Evolutionary conservation across 2,329 filamentous ascomycete genomes (phyloP), one percentile per base, ranked within the genome.

Genomic region (Oidium heveae): DNA sequence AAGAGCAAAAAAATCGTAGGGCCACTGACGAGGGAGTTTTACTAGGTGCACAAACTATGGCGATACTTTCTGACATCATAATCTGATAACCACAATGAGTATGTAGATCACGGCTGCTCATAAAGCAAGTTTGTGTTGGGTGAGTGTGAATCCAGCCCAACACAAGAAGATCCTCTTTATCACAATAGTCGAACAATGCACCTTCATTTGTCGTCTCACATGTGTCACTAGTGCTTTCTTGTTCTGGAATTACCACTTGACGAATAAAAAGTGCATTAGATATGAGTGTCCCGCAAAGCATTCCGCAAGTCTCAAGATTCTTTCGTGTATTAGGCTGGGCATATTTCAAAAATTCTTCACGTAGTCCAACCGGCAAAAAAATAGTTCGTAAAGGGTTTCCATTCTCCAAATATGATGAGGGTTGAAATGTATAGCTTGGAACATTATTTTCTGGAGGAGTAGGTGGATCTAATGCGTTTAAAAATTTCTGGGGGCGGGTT

Each of bases 51-150:
- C 91, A 98, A 41, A 98, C 91, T 62, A 98, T 94, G 4, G 91
- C 91, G 58, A 98, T 87, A 62, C 86, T 93, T 71, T 98, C 91
- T 0, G 87, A 82, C 68, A 96, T 77, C 86, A 95, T 95, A 57
- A 91, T 80, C 68, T 98, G 91, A 66, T 95, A 96, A 12, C 87
- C 87, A 2, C 82, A 81, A 64, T 94, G 89, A 0, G 93, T 98
- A 65, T 98, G 91, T 60, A 96, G 66, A 64, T 98, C 91, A 52
- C 89, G 74, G 52, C 84, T 91, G 65, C 86, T 94, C 85, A 98
- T 93, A 66, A 98, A 98, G 67, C 91, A 98, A 0, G 86, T 93
- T 69, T 98, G 91, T 0, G 83, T 86, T 0, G 91, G 91, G 66
- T 98, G 91, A 0, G 91, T 98, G 65, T 98, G 91, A 57, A 98